Conservation (phyloP, 306 rosid species). For the Cajanus cajan region DNA sequence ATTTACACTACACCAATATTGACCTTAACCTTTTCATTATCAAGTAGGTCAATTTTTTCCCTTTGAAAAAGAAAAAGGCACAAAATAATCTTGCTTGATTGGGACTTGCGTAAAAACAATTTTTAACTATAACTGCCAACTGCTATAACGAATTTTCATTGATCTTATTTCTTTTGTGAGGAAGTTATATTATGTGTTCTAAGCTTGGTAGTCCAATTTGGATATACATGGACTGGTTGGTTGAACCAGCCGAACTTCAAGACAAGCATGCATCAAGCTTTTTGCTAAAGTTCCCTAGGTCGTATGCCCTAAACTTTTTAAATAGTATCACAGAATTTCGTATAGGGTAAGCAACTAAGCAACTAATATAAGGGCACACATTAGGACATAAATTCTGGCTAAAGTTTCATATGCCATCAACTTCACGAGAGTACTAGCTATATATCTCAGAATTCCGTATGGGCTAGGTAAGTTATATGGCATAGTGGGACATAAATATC, state of each 20-base stretch:
- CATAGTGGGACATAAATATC: neutral
- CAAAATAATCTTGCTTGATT: constrained; percentile 13
- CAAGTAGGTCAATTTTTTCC: neutral
- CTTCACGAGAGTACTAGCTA: neutral
- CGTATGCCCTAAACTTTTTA: neutral
- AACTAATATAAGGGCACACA: neutral
- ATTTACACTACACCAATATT: neutral
- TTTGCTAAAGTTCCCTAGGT: neutral
- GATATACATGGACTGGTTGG: neutral
- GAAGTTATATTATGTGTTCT: too few relatives aligned
- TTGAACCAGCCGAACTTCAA: neutral
- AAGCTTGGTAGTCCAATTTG: too few relatives aligned
- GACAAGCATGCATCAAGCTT: neutral
- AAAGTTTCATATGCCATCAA: neutral
- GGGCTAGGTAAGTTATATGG: neutral
- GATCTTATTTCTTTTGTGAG: neutral
- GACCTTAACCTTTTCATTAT: neutral
- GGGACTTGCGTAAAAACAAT: neutral
- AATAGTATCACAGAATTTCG: neutral
- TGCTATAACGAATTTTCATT: neutral
- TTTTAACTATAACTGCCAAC: neutral
- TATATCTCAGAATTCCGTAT: neutral
- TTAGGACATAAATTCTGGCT: neutral
- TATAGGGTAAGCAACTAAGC: neutral
- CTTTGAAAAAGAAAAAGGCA: neutral